Evolutionary conservation across 768 basidiomycete species (phyloP), one percentile per base, ranked within the genome.

Genomic region (Trametes meyenii): DNA sequence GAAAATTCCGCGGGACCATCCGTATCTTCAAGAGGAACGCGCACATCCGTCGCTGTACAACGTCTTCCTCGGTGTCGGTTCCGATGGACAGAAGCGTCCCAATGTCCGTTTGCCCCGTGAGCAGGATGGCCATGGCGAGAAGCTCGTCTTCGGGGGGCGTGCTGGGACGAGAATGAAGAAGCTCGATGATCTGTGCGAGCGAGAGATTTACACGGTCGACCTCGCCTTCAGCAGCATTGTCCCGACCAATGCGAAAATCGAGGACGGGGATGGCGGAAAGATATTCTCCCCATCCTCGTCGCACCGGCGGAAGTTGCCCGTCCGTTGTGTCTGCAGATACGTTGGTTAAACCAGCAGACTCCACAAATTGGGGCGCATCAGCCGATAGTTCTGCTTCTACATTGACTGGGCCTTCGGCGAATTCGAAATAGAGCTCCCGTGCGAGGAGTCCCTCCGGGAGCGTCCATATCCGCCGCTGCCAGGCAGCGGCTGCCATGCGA

Each of bases 381-480:
- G 14, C 40, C 14, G 13, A n/a, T 8, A 46, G 45, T 10, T 23
- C 45, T 13, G 19, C 45, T 14, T 46, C 21, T 5, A 40, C 49
- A 17, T 58, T 43, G 3, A 48, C 19, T 19, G 38, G 36, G 2
- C 55, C 55, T 33, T 62, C 55, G 7, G 50, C 39, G 49, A 62
- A 29, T 33, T 56, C 55, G 39, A 62, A 62, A 13, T 38, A 50
- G 21, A 62, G 40, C 23, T 57, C 49, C 26, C 44, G 61, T 14
- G 61, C 61, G 11, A 62, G 43, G 17, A 56, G 17, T 11, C 23
- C 61, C 29, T 62, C 61, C 24, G 57, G 61, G 5, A 62, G 50
- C 23, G 61, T 62, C 61, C 55, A 62, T 12, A 62, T 17, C 17
- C 61, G 61, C 50, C 50, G 61, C 29, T 53, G 42, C 61, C 61